Conservation (phyloP, 2,329 filamentous ascomycete species). For the Fusarium nanum region DNA sequence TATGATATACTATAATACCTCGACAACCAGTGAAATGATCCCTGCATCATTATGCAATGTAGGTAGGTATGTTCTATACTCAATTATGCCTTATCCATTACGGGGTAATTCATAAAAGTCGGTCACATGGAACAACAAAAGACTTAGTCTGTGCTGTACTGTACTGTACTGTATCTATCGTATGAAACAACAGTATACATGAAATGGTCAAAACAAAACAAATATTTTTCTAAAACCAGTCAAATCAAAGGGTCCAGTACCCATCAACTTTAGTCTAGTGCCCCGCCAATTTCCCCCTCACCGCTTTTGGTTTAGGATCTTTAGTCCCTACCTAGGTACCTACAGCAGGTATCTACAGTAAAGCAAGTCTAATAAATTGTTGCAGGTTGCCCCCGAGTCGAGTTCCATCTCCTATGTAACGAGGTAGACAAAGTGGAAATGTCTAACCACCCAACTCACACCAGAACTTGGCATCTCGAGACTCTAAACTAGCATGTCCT, state of each 20-base stretch:
- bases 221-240: slow-evolving; percentile 21
- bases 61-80: background rate
- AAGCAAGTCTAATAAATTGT: background rate
- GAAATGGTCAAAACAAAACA: slow-evolving; percentile 21
- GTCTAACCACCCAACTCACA: background rate
- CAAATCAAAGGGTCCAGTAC: slow-evolving; percentile 43
- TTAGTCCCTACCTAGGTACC: background rate
- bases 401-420: background rate
- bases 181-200: background rate
- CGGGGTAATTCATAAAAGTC: background rate
- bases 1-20: slow-evolving; percentile 15
- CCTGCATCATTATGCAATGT: slow-evolving; percentile 8
- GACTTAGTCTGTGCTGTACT: background rate
- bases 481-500: no score
- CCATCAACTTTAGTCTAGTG: slow-evolving; percentile 15
- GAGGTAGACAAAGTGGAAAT: background rate
- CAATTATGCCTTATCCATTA: background rate
- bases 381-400: background rate
- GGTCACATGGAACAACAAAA: background rate
- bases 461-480: background rate
- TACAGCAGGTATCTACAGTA: background rate
- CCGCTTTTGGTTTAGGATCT: slow-evolving; percentile 36
- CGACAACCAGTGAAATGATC: slow-evolving; percentile 11
- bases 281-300: slow-evolving; percentile 33
- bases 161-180: background rate